Evolutionary conservation across 768 basidiomycete species (phyloP).

Genomic region (Rhizopogon roseolus): DNA sequence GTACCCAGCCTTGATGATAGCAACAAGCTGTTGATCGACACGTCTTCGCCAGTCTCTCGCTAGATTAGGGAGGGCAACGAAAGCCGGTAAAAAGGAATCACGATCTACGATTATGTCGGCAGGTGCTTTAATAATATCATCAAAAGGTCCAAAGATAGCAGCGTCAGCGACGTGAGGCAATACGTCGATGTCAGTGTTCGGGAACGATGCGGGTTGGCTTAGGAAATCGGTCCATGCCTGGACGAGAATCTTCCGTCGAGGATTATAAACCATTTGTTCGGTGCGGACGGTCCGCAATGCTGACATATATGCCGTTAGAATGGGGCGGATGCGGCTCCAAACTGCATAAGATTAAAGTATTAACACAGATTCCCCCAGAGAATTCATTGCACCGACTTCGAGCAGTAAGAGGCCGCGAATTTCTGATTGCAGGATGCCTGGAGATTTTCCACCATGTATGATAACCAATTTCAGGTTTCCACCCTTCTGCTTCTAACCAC

Average conservation of each 20-base stretch:
- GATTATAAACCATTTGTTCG: slow-evolving; percentile 23
- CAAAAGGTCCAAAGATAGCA: slow-evolving; percentile 15
- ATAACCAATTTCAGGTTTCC: slow-evolving; percentile 21
- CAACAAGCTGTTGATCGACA: slow-evolving; percentile 21
- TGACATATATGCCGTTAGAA: slow-evolving; percentile 21
- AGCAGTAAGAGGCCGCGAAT: slow-evolving; percentile 16
- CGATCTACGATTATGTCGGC: slow-evolving; percentile 2
- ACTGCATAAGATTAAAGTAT: slow-evolving; percentile 13
- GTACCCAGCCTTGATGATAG: slow-evolving; percentile 18
- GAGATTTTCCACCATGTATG: slow-evolving; percentile 28
- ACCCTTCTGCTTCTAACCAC: slow-evolving; percentile 13
- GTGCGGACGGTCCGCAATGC: slow-evolving; percentile 25
- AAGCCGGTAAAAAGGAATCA: slow-evolving; percentile 11
- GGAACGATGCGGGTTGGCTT: slow-evolving; percentile 8
- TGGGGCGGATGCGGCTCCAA: slow-evolving; percentile 10
- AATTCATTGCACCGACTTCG: slow-evolving; percentile 9
- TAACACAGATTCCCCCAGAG: background rate
- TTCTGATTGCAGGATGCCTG: slow-evolving; percentile 23
- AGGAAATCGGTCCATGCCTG: slow-evolving; percentile 21
- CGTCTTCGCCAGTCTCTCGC: slow-evolving; percentile 18
- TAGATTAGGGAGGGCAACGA: slow-evolving; percentile 12
- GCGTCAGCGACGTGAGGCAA: slow-evolving; percentile 23
- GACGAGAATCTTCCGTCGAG: slow-evolving; percentile 20
- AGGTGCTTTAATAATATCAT: slow-evolving; percentile 21
- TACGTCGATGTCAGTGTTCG: slow-evolving; percentile 11